Conservation (phyloP, 2,329 filamentous ascomycete species). For the Sporothrix humicola region DNA sequence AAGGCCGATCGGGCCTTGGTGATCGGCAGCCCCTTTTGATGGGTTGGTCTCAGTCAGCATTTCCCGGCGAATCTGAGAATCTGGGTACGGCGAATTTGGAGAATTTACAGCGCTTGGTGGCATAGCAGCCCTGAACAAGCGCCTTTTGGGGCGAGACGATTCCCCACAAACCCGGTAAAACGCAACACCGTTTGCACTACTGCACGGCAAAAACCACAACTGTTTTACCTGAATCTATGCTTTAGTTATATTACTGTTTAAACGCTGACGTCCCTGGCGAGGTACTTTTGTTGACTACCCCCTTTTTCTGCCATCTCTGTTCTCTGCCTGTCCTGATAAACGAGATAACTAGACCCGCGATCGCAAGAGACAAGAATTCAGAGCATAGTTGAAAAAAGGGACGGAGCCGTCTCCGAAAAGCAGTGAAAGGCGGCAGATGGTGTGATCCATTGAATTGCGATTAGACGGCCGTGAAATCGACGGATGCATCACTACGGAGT, state of each 20-base stretch:
- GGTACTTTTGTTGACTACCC: not conserved
- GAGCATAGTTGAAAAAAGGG: not conserved
- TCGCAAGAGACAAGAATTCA: not conserved
- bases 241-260: not conserved
- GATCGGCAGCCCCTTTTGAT: slow-evolving; percentile 18
- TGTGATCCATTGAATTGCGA: not conserved
- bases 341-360: not conserved
- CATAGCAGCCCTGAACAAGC: not conserved
- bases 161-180: slow-evolving; percentile 18
- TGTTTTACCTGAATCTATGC: no score
- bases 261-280: not conserved
- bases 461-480: not conserved
- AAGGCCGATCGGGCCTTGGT: not conserved
- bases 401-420: not conserved
- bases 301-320: not conserved
- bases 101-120: not conserved
- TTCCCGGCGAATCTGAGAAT: not conserved
- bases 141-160: not conserved
- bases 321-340: not conserved
- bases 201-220: not conserved
- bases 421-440: not conserved
- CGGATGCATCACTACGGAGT: no score
- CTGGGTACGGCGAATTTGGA: slow-evolving; percentile 3
- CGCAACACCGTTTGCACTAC: slow-evolving; percentile 7
- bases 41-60: not conserved